Evolutionary conservation across 2,329 filamentous ascomycete species (phyloP).

Genomic region (Fusarium scirpi): DNA sequence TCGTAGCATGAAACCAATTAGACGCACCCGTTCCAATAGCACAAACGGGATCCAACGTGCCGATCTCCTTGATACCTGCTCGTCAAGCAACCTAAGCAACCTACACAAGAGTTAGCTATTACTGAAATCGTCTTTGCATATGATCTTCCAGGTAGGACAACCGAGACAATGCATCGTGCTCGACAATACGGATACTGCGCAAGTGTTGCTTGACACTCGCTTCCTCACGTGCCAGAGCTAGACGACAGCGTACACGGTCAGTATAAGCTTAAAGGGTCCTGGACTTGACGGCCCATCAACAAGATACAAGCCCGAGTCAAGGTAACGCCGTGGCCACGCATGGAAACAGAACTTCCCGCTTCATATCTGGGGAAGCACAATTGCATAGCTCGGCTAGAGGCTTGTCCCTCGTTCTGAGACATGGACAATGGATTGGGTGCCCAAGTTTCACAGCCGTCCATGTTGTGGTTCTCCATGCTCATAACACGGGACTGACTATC

Average conservation of each 20-base stretch:
- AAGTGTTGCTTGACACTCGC: constrained; percentile 15
- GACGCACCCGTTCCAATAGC: not conserved
- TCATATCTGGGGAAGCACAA: constrained; percentile 24
- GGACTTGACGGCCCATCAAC: constrained; percentile 12
- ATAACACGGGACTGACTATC: constrained; percentile 26
- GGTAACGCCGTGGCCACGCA: constrained; percentile 1
- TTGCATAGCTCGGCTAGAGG: constrained; percentile 36
- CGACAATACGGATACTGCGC: not conserved
- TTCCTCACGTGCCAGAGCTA: constrained; percentile 17
- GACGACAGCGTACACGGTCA: constrained; percentile 28
- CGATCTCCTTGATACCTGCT: constrained; percentile 1
- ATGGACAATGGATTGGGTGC: constrained; percentile 31
- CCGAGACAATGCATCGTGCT: not conserved
- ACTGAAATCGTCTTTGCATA: constrained; percentile 15
- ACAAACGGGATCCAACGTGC: constrained; percentile 14
- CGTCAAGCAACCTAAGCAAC: constrained; percentile 5
- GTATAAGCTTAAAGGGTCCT: constrained; percentile 47
- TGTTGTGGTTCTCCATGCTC: constrained; percentile 33
- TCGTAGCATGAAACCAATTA: constrained; percentile 3
- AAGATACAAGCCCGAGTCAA: constrained; percentile 31
- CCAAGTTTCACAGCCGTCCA: constrained; percentile 32
- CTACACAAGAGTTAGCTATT: constrained; percentile 3
- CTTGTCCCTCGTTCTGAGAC: constrained; percentile 30
- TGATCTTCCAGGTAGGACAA: constrained; percentile 23
- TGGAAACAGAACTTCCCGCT: constrained; percentile 4